A percentile compares a stretch with the other conserved stretches of the same genome.
These are phyloP conservation scores for Coriaria nepalensis DNA, from an alignment of 306 rosid genomes.

Conservation along the genomic window DNA sequence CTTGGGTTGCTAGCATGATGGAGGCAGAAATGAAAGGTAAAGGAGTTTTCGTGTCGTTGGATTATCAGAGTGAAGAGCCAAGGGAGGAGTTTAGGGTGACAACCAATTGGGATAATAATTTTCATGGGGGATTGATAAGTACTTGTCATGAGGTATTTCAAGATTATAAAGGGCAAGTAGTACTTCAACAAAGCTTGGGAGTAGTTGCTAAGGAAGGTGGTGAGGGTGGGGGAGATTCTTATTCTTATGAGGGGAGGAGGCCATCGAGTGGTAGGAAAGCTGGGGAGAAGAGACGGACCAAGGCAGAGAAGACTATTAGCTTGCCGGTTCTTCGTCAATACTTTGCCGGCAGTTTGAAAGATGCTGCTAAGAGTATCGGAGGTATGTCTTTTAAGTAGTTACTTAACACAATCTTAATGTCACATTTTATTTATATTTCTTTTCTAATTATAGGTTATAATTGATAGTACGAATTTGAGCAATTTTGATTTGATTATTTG, in stretches of 20 bases:
- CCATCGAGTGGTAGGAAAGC: slow-evolving; percentile 5
- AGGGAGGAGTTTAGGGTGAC: slow-evolving; percentile 1
- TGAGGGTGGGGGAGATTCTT: slow-evolving; percentile 20
- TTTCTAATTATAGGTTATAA: too few relatives aligned
- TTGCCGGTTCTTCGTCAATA: slow-evolving; percentile 62
- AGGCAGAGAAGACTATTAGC: slow-evolving; percentile 59
- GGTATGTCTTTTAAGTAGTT: slow-evolving; percentile 27
- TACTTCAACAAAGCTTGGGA: background rate
- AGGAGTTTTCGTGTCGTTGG: background rate
- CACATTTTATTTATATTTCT: background rate
- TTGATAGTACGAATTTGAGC: too few relatives aligned
- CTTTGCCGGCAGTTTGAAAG: slow-evolving; percentile 77
- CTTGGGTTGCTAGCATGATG: background rate
- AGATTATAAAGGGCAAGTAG: background rate
- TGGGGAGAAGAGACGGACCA: slow-evolving; percentile 35
- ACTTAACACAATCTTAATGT: background rate
- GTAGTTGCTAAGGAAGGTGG: background rate
- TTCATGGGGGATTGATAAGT: background rate
- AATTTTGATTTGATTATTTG: too few relatives aligned
- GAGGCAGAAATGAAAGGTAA: too few relatives aligned
- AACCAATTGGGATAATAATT: background rate
- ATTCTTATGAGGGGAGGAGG: too few relatives aligned
- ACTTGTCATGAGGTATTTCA: background rate
- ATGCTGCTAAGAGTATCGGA: slow-evolving; percentile 68
- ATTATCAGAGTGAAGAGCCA: background rate